These are phyloP conservation scores for Metarhizium anisopliae DNA, from an alignment of 2,329 filamentous ascomycete genomes.

Conservation along the genomic window DNA sequence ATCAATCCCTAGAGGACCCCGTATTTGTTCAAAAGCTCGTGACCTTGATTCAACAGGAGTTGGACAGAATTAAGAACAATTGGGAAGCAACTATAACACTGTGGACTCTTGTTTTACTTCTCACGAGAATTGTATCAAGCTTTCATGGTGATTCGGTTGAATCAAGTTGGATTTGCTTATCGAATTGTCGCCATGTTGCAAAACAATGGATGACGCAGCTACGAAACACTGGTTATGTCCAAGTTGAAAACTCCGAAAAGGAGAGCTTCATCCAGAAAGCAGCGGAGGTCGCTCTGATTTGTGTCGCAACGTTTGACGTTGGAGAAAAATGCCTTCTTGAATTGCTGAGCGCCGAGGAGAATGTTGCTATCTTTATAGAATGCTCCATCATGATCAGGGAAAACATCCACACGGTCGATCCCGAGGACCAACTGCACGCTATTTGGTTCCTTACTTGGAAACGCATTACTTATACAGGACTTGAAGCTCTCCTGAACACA, in stretches of 20 bases:
- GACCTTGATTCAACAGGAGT: background rate
- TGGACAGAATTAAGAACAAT: background rate
- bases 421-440: background rate
- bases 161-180: background rate
- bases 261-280: background rate
- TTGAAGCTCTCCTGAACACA: background rate
- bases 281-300: background rate
- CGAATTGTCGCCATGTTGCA: background rate
- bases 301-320: background rate
- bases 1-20: constrained; percentile 25
- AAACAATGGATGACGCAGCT: background rate
- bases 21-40: constrained; percentile 17
- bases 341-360: background rate
- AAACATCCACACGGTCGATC: background rate
- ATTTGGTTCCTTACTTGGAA: background rate
- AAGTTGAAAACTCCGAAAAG: background rate
- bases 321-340: background rate
- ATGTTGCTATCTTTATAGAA: background rate
- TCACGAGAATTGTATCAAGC: background rate
- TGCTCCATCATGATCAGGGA: background rate
- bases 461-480: background rate
- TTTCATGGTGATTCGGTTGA: background rate
- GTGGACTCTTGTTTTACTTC: background rate
- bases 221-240: background rate
- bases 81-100: constrained; percentile 3